A percentile compares a stretch with the other conserved stretches of the same genome.
These are phyloP conservation scores for Didymella sp. DNA, from an alignment of 2,329 filamentous ascomycete genomes.

Conservation along the genomic window DNA sequence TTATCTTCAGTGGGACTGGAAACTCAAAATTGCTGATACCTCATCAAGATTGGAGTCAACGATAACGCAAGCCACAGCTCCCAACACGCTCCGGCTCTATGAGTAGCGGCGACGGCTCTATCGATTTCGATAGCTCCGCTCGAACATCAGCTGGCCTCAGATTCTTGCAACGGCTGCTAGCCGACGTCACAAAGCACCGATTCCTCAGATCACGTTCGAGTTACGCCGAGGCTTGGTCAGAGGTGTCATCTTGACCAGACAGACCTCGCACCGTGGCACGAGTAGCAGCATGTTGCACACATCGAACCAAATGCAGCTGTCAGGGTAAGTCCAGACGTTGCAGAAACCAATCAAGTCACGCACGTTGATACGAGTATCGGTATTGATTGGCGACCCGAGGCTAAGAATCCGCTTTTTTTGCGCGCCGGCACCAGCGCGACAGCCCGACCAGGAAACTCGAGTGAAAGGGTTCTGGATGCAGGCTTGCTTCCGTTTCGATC, in stretches of 20 bases:
- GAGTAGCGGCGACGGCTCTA: conserved; percentile 7
- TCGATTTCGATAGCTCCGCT: conserved; percentile 14
- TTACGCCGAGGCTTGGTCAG: conserved; percentile 20
- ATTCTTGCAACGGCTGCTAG: conserved; percentile 10
- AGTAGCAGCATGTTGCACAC: conserved; percentile 14
- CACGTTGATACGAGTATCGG: conserved; percentile 17
- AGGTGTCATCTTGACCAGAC: conserved; percentile 17
- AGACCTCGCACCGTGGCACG: conserved; percentile 24
- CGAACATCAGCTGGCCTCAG: conserved; percentile 21
- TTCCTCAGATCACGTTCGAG: conserved; percentile 14
- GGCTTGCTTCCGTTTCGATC: conserved; percentile 14
- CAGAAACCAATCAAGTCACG: conserved; percentile 18
- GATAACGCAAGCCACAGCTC: conserved; percentile 16
- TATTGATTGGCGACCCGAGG: conserved; percentile 15
- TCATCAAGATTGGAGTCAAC: neutral
- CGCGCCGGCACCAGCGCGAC: conserved; percentile 9
- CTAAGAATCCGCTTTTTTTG: conserved; percentile 14
- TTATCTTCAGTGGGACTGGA: conserved; percentile 13
- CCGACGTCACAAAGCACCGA: conserved; percentile 25
- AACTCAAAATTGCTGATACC: conserved; percentile 10
- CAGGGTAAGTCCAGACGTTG: conserved; percentile 8
- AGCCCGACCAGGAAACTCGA: conserved; percentile 19
- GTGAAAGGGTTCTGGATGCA: conserved; percentile 21
- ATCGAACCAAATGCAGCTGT: conserved; percentile 12
- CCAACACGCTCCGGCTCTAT: conserved; percentile 11